Evolutionary conservation across 2,329 filamentous ascomycete genomes (phyloP).

Genomic region (Chaetomium sp.): DNA sequence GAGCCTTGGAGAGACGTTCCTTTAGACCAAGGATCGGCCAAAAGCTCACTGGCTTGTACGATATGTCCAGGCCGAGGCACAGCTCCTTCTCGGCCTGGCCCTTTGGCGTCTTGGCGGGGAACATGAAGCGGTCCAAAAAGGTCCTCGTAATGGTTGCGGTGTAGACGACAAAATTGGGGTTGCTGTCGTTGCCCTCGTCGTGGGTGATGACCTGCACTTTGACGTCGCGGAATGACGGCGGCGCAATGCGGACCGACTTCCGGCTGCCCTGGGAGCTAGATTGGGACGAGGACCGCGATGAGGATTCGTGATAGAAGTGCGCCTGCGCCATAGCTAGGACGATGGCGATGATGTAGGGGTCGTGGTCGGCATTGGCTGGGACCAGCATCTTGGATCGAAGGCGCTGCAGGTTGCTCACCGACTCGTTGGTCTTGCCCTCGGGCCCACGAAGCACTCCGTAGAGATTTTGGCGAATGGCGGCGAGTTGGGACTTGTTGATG

Average conservation of each 20-base stretch:
- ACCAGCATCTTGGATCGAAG: conserved; percentile 51
- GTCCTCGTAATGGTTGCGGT: conserved; percentile 51
- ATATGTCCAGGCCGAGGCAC: conserved; percentile 47
- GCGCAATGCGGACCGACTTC: conserved; percentile 28
- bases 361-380: conserved; percentile 53
- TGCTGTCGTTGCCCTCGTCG: conserved; percentile 45
- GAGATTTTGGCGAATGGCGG: conserved; percentile 49
- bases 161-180: conserved; percentile 57
- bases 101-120: conserved; percentile 47
- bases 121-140: conserved; percentile 54
- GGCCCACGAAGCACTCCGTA: conserved; percentile 51
- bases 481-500: conserved; percentile 51
- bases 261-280: conserved; percentile 27
- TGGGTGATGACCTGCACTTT: conserved; percentile 55
- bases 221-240: conserved; percentile 49
- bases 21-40: conserved; percentile 59
- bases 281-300: conserved; percentile 32
- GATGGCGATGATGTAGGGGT: conserved; percentile 55
- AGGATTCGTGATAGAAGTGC: conserved; percentile 48
- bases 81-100: conserved; percentile 31
- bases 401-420: conserved; percentile 52
- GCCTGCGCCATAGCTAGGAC: conserved; percentile 61
- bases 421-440: conserved; percentile 45
- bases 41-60: conserved; percentile 52
- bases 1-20: conserved; percentile 56